Evolutionary conservation across 768 basidiomycete species (phyloP).

Genomic region (Panaeolus cyanescens): DNA sequence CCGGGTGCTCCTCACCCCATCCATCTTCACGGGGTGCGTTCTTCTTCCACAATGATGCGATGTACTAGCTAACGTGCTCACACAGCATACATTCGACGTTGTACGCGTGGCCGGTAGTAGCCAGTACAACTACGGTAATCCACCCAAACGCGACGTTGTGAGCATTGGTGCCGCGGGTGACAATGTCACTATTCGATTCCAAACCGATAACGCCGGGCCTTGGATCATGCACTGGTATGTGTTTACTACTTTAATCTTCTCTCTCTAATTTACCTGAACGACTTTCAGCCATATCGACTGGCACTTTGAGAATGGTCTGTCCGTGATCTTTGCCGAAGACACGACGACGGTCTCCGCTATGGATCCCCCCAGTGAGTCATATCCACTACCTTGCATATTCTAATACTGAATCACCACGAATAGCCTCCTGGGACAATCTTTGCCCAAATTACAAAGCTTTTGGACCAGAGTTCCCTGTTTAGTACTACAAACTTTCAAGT

Average conservation of each 20-base stretch:
- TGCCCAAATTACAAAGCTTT: constrained; percentile 32
- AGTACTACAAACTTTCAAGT: too few species aligned
- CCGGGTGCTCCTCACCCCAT: constrained; percentile 41
- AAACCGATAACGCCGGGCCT: constrained; percentile 66
- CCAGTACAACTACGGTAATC: constrained; percentile 47
- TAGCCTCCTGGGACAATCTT: constrained; percentile 33
- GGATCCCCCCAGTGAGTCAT: constrained; percentile 24
- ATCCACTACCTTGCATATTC: neutral
- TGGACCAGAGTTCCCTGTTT: neutral
- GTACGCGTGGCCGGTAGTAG: constrained; percentile 41
- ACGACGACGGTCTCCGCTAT: constrained; percentile 15
- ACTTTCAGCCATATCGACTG: constrained; percentile 42
- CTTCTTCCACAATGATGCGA: neutral
- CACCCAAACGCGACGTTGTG: constrained; percentile 43
- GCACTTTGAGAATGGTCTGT: constrained; percentile 42
- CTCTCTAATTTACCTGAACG: constrained; percentile 23
- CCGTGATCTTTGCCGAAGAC: constrained; percentile 38
- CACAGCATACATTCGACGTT: constrained; percentile 38
- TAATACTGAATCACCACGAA: neutral
- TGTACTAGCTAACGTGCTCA: neutral
- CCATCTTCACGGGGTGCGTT: constrained; percentile 43
- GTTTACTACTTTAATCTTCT: constrained; percentile 22
- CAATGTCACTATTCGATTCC: constrained; percentile 55
- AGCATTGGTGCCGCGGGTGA: constrained; percentile 30
- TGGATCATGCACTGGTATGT: constrained; percentile 42